These are phyloP conservation scores for Trypanosoma rangeli DNA, from an alignment of 208 protist species.

Conservation along the genomic window DNA sequence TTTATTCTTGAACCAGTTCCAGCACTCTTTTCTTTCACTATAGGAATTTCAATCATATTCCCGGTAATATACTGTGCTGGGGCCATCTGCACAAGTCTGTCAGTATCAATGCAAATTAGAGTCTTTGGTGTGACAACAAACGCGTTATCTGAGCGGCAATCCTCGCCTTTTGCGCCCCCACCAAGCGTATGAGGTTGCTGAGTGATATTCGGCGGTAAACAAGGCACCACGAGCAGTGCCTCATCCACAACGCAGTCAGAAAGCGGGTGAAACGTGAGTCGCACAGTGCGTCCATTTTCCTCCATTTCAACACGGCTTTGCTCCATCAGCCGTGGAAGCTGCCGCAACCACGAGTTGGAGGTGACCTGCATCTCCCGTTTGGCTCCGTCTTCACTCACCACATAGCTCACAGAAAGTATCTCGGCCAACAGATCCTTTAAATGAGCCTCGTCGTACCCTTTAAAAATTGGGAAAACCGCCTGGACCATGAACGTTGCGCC, in stretches of 20 bases:
- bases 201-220: slow-evolving; percentile 53
- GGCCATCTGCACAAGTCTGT: not conserved
- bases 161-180: slow-evolving; percentile 41
- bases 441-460: slow-evolving; percentile 3
- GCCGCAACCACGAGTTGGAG: slow-evolving; percentile 1
- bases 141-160: slow-evolving; percentile 52
- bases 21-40: slow-evolving; percentile 35
- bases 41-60: slow-evolving; percentile 52
- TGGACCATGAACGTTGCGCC: slow-evolving; percentile 57
- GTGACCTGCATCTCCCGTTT: not conserved
- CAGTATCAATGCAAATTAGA: slow-evolving; percentile 26
- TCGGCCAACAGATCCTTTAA: slow-evolving; percentile 8
- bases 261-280: slow-evolving; percentile 29
- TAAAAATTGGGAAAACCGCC: slow-evolving; percentile 54
- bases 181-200: slow-evolving; percentile 27
- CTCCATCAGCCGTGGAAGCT: slow-evolving; percentile 32
- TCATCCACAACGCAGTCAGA: slow-evolving; percentile 17
- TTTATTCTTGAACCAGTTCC: slow-evolving; percentile 46
- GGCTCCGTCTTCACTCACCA: not conserved
- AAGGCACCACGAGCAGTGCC: slow-evolving; percentile 58
- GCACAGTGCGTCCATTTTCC: slow-evolving; percentile 34
- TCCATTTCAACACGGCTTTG: slow-evolving; percentile 39
- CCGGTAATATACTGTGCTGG: slow-evolving; percentile 47
- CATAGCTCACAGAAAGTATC: not conserved
- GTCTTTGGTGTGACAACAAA: slow-evolving; percentile 44